These are phyloP conservation scores for Chalciporus pseudorubinellus DNA, from an alignment of 768 basidiomycete species.

Conservation along the genomic window DNA sequence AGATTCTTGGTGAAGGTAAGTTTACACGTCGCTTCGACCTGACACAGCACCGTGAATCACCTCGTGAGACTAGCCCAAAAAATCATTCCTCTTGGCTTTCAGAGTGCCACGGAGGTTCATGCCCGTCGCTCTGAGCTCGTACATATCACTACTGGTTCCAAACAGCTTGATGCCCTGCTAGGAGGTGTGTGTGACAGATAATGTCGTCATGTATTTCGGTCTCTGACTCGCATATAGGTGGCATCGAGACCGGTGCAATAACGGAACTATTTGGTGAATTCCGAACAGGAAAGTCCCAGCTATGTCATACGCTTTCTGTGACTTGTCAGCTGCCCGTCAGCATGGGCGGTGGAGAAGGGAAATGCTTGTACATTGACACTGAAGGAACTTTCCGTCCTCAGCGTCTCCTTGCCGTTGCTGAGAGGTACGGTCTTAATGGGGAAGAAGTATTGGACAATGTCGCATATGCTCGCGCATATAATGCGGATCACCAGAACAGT, in stretches of 20 bases:
- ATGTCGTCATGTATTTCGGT: constrained; percentile 1
- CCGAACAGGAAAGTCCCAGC: constrained; percentile 95
- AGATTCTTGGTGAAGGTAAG: constrained; percentile 88
- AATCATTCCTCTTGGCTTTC: constrained; percentile 95
- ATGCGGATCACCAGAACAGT: constrained; percentile 94
- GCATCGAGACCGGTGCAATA: constrained; percentile 97
- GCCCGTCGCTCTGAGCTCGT: constrained; percentile 92
- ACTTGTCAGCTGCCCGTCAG: constrained; percentile 96
- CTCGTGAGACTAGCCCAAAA: constrained; percentile 66
- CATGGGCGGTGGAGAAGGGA: constrained; percentile 99
- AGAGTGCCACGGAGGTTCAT: constrained; percentile 97
- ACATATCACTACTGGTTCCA: constrained; percentile 94
- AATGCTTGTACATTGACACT: constrained; percentile 98
- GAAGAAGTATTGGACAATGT: constrained; percentile 99
- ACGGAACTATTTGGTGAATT: constrained; percentile 99
- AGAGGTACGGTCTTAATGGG: constrained; percentile 93
- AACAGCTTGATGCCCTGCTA: constrained; percentile 91
- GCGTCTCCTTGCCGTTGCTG: constrained; percentile 90
- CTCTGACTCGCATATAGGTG: constrained; percentile 49
- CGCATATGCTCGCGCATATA: constrained; percentile 97
- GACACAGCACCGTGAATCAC: constrained; percentile 3
- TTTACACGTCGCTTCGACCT: neutral
- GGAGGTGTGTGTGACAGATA: constrained; percentile 61
- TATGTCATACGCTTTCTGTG: constrained; percentile 97
- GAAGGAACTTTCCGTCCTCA: constrained; percentile 99